Base-by-base conservation (phyloP, 148 eudicot species). In the Oxyria digyna region DNA sequence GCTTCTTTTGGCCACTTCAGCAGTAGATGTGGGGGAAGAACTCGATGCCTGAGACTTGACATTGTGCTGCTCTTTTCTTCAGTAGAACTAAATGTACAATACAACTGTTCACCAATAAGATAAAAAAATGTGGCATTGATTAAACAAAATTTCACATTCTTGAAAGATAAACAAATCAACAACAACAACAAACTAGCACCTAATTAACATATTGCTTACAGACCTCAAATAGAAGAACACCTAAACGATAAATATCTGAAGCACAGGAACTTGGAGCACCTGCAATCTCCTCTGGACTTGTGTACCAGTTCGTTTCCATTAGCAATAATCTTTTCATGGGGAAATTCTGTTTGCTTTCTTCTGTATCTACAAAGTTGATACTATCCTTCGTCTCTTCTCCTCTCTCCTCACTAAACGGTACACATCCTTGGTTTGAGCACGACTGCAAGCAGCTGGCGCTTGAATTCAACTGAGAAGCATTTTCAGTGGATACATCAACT, bases 1-100 rank as follows among this genome's bases (percentile, higher is more conserved):
- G 99, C 99, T 85, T 88, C 97, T 85, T 94, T 94, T n/a, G 99
- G 96, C 87, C 91, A 90, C 77, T 87, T 94, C 74, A 90, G 77
- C 48, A 90, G 79, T 68, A 94, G 75, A 71, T 88, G 93, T 32
- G 99, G 99, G 42, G 99, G 99, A 69, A 94, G 96, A 70, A 94
- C 91, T 42, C 99, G 90, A 71, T 94, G 99, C 49, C 91, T 83
- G 80, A 94, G 72, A 77, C 89, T 94, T 77, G 83, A 79, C 99
- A 94, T 94, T 23, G 83, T 88, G 67, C 91, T 69, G 72, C 91
- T 81, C 80, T 91, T 94, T 76, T 90, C 97, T 81, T 88, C 97
- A 20, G 78, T 68, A 8, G 97, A 86, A 80, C 81, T 80, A 76
- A 83, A 88, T 37, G 96, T 76, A 75, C 96, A 90, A 79, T 86